Base-by-base conservation (phyloP, 768 basidiomycete species). In the Hygrocybe coccinea region DNA sequence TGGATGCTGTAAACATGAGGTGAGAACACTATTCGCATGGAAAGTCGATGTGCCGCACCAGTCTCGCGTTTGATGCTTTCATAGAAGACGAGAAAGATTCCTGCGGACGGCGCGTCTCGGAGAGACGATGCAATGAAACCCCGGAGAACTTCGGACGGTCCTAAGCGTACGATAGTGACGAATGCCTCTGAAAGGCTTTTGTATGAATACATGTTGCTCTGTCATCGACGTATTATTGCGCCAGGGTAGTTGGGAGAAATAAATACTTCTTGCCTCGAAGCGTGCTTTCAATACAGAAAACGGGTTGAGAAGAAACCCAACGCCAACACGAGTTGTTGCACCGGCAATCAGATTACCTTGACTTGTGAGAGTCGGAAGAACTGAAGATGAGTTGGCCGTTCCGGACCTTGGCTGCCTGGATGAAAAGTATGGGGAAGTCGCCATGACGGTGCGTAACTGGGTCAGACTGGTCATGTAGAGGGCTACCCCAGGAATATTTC, bases 21-120 rank as follows among this genome's bases (percentile, higher is more conserved):
- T 14, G 51, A 11, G 50, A 54, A 39, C 50, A 54, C 61, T n/a
- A n/a, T n/a, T 50, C 47, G 25, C 54, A 51, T 38, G 8, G 19
- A 47, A 44, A 57, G 22, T 29, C 10, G 19, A 25, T 8, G 29
- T 4, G 29, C 66, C 78, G 64, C 67, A 88, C 90, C 76, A 3
- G 83, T 74, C 62, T 90, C 80, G 49, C 78, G 76, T 68, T 97
- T 97, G 59, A 91, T 81, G 44, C 83, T 82, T 69, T 97, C 94
- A 65, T 97, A 97, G 56, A 87, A 82, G 2, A 92, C 81, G 35
- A 95, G 76, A 62, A 94, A 97, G 5, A 97, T 69, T 2, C 94
- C 95, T 1, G 95, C 92, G 63, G 95, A 93, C 0, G 95, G 95
- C 11, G 93, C 95, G 68, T 97, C 95, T 46, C 95, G 82, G n/a